Evolutionary conservation across 148 eudicot genomes (phyloP).

Genomic region (Chenopodium album): DNA sequence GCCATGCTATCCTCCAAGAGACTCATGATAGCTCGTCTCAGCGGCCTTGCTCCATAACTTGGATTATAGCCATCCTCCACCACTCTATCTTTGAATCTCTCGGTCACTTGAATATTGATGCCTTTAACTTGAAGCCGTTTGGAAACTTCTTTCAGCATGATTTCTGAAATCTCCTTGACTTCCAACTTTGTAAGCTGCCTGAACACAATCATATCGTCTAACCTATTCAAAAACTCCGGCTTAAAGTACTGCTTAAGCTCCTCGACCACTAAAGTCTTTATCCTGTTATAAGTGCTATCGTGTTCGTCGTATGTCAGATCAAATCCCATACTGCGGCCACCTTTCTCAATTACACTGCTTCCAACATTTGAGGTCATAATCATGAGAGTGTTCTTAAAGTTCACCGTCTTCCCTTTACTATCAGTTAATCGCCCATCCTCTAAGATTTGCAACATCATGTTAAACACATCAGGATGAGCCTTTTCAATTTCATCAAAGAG

Average conservation of each 20-base stretch:
- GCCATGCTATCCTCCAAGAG: constrained; percentile 91
- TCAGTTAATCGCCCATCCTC: constrained; percentile 90
- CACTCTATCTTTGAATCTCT: constrained; percentile 60
- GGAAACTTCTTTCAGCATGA: constrained; percentile 85
- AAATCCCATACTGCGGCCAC: constrained; percentile 60
- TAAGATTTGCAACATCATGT: constrained; percentile 89
- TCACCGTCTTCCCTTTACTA: constrained; percentile 76
- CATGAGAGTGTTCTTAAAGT: constrained; percentile 80
- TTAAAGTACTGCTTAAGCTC: constrained; percentile 77
- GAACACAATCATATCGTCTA: constrained; percentile 90
- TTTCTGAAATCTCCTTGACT: constrained; percentile 85
- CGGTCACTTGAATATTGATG: constrained; percentile 67
- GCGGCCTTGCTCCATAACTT: constrained; percentile 79
- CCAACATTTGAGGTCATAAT: constrained; percentile 93
- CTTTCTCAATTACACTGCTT: constrained; percentile 79
- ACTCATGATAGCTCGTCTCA: constrained; percentile 86
- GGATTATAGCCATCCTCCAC: constrained; percentile 86
- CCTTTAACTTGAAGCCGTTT: constrained; percentile 54
- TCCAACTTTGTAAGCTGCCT: constrained; percentile 77
- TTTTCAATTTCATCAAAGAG: constrained; percentile 93
- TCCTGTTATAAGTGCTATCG: constrained; percentile 60
- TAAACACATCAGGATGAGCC: constrained; percentile 90
- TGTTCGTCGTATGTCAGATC: constrained; percentile 48
- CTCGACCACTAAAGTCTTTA: constrained; percentile 68
- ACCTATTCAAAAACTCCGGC: constrained; percentile 84